Base-by-base conservation (phyloP, 2,329 filamentous ascomycete genomes). In the Aspergillus pseudoterreus region DNA sequence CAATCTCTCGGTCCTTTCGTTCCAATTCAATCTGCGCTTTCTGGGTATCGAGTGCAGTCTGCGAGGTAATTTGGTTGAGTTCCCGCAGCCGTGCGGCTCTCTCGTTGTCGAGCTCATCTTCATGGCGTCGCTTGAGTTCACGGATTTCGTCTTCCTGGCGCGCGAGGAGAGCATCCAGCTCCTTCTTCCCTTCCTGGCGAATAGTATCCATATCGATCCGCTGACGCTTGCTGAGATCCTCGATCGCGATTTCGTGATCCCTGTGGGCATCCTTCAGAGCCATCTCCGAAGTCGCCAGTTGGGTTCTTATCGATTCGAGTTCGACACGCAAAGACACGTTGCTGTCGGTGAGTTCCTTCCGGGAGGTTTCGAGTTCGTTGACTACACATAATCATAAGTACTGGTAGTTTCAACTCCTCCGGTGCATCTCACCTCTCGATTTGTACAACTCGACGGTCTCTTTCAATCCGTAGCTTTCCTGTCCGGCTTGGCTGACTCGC, bases 371-470 rank as follows among this genome's bases (percentile, higher is more conserved):
- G 24, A 86, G 71, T 53, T 85, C 82, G 42, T 70, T 73, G 39
- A 83, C 81, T 83, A 42, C 5, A n/a, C 15, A 36, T n/a, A 39
- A 8, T 44, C 50, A 22, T 43, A 54, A 54, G 41, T 39, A 49
- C 11, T 36, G 15, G 42, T 2, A 27, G 30, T 12, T 17, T 4
- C 15, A 36, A 27, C 15, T 15, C 32, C 22, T 11, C 9, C 42
- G 15, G 3, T 22, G 4, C 4, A 17, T 11, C 82, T 59, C 77
- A 94, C 90, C 83, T 79, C 85, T 82, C 47, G 78, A 80, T 66
- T 92, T 95, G 58, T 88, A 87, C 9, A 88, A 62, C 14, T 86
- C 83, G 43, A 95, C 78, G 0, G 85, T 82, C 56, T 94, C 87
- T 61, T 92, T 90, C 54, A 90, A 77, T 4, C 78, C 81, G 51